Percentiles rank a stretch among this genome's conserved stretches.
Evolutionary conservation across 371 early-diverging fungal genomes (phyloP).

Genomic region (Lichtheimia corymbifera): DNA sequence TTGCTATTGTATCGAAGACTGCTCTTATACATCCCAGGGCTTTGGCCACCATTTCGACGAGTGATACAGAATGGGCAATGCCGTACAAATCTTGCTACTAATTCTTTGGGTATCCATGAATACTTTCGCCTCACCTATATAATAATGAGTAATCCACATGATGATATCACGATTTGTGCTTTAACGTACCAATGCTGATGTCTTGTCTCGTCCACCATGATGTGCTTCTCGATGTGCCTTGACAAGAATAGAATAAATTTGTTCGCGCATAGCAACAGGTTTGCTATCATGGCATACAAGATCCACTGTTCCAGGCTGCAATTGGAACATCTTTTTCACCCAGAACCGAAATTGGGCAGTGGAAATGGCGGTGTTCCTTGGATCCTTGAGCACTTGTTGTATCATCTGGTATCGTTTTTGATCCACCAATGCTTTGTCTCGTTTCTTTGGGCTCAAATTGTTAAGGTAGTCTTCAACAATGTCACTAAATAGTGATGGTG

Average conservation of each 20-base stretch:
- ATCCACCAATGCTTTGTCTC: constrained; percentile 62
- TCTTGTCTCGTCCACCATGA: constrained; percentile 65
- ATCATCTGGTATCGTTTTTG: constrained; percentile 54
- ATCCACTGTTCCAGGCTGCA: constrained; percentile 29
- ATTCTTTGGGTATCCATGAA: constrained; percentile 65
- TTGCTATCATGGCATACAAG: constrained; percentile 58
- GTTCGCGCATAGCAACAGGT: constrained; percentile 59
- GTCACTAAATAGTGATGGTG: constrained; percentile 29
- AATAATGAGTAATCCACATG: background rate
- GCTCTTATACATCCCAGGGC: constrained; percentile 12
- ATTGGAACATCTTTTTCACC: constrained; percentile 67
- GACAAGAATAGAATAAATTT: constrained; percentile 55
- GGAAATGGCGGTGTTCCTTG: constrained; percentile 60
- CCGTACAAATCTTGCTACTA: constrained; percentile 60
- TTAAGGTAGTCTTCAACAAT: constrained; percentile 51
- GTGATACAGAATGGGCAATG: constrained; percentile 58
- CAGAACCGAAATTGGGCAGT: constrained; percentile 68
- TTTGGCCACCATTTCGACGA: constrained; percentile 34
- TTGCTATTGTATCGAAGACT: background rate
- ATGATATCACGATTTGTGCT: background rate
- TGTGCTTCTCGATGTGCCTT: constrained; percentile 59
- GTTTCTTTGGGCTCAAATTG: constrained; percentile 56
- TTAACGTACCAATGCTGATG: constrained; percentile 56
- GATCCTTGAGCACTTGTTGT: constrained; percentile 57
- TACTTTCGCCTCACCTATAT: constrained; percentile 50